These are phyloP conservation scores for Amaranthus hypochondriacus DNA, from an alignment of 148 eudicot genomes.

Conservation along the genomic window DNA sequence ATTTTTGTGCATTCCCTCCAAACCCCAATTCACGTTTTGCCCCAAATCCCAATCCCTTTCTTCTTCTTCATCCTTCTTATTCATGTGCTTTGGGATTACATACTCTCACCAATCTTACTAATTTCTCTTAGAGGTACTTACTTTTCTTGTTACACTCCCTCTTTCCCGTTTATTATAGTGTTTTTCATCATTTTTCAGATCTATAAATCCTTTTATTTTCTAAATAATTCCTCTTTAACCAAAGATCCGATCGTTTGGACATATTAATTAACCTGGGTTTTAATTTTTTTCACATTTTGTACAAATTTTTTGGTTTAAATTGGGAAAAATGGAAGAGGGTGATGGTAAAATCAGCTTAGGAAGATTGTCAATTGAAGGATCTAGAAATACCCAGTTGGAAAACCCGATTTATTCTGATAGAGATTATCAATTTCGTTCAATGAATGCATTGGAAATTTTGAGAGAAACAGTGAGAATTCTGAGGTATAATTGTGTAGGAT, in stretches of 20 bases:
- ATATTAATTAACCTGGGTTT: neutral
- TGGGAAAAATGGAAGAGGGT: slow-evolving; percentile 23
- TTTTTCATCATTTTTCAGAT: slow-evolving; percentile 6
- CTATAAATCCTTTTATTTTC: neutral
- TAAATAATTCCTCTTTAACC: neutral
- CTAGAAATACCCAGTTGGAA: slow-evolving; percentile 21
- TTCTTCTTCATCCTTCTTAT: neutral
- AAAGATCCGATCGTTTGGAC: slow-evolving; percentile 18
- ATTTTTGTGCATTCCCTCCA: neutral
- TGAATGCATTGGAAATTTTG: slow-evolving; percentile 66
- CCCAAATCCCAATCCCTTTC: slow-evolving; percentile 5
- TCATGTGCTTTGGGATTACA: slow-evolving; percentile 1
- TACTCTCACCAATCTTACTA: neutral
- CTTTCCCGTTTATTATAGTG: neutral
- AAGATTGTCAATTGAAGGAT: slow-evolving; percentile 19
- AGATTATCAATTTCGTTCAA: slow-evolving; percentile 46
- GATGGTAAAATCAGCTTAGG: slow-evolving; percentile 19
- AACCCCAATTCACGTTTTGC: neutral
- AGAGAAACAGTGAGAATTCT: slow-evolving; percentile 80
- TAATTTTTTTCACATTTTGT: neutral
- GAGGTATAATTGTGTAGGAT: slow-evolving; percentile 56
- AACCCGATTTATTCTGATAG: slow-evolving; percentile 14
- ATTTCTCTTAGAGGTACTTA: slow-evolving; percentile 7
- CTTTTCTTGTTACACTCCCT: neutral
- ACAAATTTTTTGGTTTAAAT: neutral